phyloP scores from a whole-genome alignment of 169 alveolate genomes.

The Prorocentrum cordatum region DNA sequence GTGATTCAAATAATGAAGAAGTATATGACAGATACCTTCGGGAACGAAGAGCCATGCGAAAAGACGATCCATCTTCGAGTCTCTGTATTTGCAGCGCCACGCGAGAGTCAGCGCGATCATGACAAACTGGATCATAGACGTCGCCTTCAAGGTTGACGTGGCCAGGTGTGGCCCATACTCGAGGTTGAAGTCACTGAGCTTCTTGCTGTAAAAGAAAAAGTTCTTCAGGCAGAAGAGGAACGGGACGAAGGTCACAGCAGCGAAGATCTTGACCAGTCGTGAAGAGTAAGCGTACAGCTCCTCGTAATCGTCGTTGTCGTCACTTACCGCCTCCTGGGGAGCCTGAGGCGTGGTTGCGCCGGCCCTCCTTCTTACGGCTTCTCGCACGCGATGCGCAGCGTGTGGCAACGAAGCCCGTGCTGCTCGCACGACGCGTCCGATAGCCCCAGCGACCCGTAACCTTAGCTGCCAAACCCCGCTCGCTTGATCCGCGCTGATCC shows the following conservation, averaged over 20 bases:
- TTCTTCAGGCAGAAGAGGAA: constrained; percentile 29
- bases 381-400: too few species aligned
- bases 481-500: too few species aligned
- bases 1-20: constrained; percentile 27
- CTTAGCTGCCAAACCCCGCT: too few species aligned
- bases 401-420: too few species aligned
- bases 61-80: constrained; percentile 20
- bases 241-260: constrained; percentile 5
- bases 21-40: constrained; percentile 16
- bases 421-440: too few species aligned
- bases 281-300: too few species aligned
- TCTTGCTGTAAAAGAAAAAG: neutral
- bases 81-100: constrained; percentile 31
- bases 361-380: too few species aligned
- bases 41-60: constrained; percentile 55
- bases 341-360: too few species aligned
- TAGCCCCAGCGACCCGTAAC: too few species aligned
- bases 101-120: constrained; percentile 9
- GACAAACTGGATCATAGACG: constrained; percentile 17
- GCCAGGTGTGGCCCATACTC: constrained; percentile 56
- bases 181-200: constrained; percentile 20
- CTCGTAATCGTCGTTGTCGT: too few species aligned
- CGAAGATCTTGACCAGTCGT: constrained; percentile 52
- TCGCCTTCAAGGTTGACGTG: constrained; percentile 22
- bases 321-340: too few species aligned